A percentile compares a stretch with the other conserved stretches of the same genome.
These are phyloP conservation scores for Phytopythium cucurbitacearum DNA, from an alignment of 352 stramenopile genomes.

Conservation along the genomic window DNA sequence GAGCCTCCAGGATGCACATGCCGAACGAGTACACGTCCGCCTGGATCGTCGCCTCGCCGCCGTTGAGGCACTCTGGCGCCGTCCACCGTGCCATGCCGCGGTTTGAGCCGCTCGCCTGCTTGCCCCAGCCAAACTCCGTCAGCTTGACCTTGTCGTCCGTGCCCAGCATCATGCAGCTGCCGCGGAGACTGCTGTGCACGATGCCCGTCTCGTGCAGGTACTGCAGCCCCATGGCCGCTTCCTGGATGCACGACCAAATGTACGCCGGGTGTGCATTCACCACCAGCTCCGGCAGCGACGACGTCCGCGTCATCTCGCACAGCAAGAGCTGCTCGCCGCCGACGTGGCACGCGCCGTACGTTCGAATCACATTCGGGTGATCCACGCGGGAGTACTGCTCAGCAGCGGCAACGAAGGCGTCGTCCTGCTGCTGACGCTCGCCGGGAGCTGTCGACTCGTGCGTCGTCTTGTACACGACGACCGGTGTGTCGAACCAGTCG, in stretches of 20 bases:
- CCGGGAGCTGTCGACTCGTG: neutral
- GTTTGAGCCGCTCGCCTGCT: conserved; percentile 3
- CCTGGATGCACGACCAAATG: conserved; percentile 13
- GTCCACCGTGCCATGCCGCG: conserved; percentile 16
- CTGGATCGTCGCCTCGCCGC: conserved; percentile 13
- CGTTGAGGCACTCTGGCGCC: conserved; percentile 20
- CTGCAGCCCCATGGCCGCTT: conserved; percentile 16
- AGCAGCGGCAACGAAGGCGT: neutral
- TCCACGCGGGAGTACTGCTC: conserved; percentile 9
- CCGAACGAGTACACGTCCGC: conserved; percentile 30
- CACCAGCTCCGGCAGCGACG: neutral
- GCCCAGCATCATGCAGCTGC: conserved; percentile 18
- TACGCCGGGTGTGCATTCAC: conserved; percentile 3
- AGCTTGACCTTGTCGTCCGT: conserved; percentile 16
- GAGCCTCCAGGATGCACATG: conserved; percentile 29
- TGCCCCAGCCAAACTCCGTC: conserved; percentile 19
- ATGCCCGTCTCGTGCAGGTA: conserved; percentile 19
- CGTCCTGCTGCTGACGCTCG: neutral
- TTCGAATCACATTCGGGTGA: conserved; percentile 21
- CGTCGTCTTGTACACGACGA: conserved; percentile 6
- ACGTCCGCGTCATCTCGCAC: conserved; percentile 7
- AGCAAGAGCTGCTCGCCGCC: conserved; percentile 6
- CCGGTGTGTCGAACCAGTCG: conserved; percentile 6
- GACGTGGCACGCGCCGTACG: conserved; percentile 22
- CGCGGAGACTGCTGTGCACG: conserved; percentile 18